A percentile compares a stretch with the other conserved stretches of the same genome.
Conservation (phyloP, 2,329 filamentous ascomycete genomes). For the Aphanoascus verrucosus region DNA sequence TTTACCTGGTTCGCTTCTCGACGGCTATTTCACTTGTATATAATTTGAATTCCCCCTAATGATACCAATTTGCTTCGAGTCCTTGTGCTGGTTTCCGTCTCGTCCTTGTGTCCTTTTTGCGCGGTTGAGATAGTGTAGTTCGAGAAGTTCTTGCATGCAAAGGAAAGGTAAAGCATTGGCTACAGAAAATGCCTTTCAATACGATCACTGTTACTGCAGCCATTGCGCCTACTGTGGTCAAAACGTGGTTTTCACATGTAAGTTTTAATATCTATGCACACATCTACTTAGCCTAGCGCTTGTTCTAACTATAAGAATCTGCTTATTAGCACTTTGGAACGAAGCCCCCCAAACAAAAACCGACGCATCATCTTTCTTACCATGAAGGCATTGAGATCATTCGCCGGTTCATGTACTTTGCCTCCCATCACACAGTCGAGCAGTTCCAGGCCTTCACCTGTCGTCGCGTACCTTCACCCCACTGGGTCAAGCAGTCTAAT, state of each 20-base stretch:
- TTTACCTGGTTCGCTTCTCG: neutral
- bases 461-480: slow-evolving; percentile 82
- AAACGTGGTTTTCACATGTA: slow-evolving; percentile 69
- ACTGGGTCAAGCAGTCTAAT: slow-evolving; percentile 72
- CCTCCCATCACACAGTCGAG: slow-evolving; percentile 82
- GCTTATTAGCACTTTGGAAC: slow-evolving; percentile 64
- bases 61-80: neutral
- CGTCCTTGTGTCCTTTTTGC: neutral
- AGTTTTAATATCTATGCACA: slow-evolving; percentile 8
- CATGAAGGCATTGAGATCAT: slow-evolving; percentile 84
- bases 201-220: slow-evolving; percentile 72
- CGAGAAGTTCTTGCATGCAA: neutral
- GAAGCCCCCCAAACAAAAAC: slow-evolving; percentile 62
- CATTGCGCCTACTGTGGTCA: slow-evolving; percentile 76
- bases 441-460: slow-evolving; percentile 83
- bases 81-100: neutral
- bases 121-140: neutral
- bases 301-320: slow-evolving; percentile 6
- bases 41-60: neutral
- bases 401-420: slow-evolving; percentile 72
- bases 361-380: slow-evolving; percentile 84
- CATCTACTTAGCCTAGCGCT: slow-evolving; percentile 7
- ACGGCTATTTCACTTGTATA: neutral
- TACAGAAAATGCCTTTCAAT: slow-evolving; percentile 51
- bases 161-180: neutral